Evolutionary conservation across 2,329 filamentous ascomycete genomes (phyloP).

Genomic region (Xylaria sp.): DNA sequence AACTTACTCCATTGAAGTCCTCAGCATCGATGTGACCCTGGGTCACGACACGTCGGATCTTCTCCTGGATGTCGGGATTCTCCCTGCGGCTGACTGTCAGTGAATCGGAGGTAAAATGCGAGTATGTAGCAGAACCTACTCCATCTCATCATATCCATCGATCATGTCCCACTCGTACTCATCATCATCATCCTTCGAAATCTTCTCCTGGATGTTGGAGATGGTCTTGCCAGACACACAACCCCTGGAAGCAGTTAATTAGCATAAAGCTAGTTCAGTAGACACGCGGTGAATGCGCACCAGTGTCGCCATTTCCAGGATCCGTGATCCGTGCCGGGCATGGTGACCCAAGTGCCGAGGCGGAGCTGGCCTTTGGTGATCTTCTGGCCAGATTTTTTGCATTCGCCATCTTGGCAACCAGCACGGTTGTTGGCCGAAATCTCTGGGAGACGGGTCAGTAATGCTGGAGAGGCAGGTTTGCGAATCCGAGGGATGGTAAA

Average conservation of each 20-base stretch:
- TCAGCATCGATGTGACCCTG: slow-evolving; percentile 81
- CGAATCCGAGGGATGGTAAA: slow-evolving; percentile 13
- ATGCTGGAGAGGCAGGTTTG: slow-evolving; percentile 5
- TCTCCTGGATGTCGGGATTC: slow-evolving; percentile 67
- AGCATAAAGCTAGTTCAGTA: slow-evolving; percentile 1
- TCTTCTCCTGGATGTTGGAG: slow-evolving; percentile 61
- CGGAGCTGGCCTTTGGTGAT: slow-evolving; percentile 80
- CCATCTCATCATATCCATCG: slow-evolving; percentile 80
- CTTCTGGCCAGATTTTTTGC: slow-evolving; percentile 71
- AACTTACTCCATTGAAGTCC: slow-evolving; percentile 85
- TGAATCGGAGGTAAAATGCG: neutral
- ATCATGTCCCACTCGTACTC: slow-evolving; percentile 66
- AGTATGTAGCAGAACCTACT: slow-evolving; percentile 40
- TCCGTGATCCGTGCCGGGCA: slow-evolving; percentile 54
- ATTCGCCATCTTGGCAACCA: slow-evolving; percentile 71
- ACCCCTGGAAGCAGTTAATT: slow-evolving; percentile 62
- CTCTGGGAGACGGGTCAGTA: slow-evolving; percentile 55
- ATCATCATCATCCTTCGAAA: slow-evolving; percentile 51
- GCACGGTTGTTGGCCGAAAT: slow-evolving; percentile 71
- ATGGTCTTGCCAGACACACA: slow-evolving; percentile 82
- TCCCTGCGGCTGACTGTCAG: slow-evolving; percentile 37
- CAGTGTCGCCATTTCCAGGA: slow-evolving; percentile 85
- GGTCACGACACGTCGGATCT: slow-evolving; percentile 71
- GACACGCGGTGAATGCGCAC: slow-evolving; percentile 50
- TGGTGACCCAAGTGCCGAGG: slow-evolving; percentile 72